Conservation (phyloP, 164 flowering plant species). For the Macadamia tetraphylla region DNA sequence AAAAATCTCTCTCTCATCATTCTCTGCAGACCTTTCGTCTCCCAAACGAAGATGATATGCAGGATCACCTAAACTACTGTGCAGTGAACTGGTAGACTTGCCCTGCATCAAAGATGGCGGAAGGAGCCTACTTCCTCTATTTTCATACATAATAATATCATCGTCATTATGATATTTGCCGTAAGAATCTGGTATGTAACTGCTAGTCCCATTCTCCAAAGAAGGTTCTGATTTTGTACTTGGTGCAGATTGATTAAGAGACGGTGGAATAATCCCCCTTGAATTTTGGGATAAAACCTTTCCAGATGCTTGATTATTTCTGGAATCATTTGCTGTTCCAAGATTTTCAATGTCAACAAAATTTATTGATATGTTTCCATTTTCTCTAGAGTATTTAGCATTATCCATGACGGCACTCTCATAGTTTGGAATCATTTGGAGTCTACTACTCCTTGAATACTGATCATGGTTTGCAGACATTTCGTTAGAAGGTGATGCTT, state of each 20-base stretch:
- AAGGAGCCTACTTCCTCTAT: constrained; percentile 38
- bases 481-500: constrained; percentile 23
- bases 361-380: constrained; percentile 14
- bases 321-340: constrained; percentile 12
- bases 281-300: constrained; percentile 27
- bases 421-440: constrained; percentile 12
- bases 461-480: constrained; percentile 16
- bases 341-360: constrained; percentile 4
- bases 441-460: constrained; percentile 4
- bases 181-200: constrained; percentile 23
- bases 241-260: constrained; percentile 27
- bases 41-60: constrained; percentile 26
- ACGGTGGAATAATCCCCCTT: constrained; percentile 53
- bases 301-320: constrained; percentile 25
- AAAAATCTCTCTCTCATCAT: constrained; percentile 72
- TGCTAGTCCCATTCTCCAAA: constrained; percentile 27
- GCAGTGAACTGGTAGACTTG: constrained; percentile 28
- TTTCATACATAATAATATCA: constrained; percentile 35
- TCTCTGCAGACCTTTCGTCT: constrained; percentile 48
- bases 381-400: constrained; percentile 11
- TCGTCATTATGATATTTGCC: constrained; percentile 25
- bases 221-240: constrained; percentile 17
- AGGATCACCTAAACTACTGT: constrained; percentile 38
- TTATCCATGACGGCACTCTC: constrained; percentile 5
- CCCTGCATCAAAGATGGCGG: constrained; percentile 57